These are phyloP conservation scores for Saccharomyces hybrid DNA, from an alignment of 1,139 yeast species.

Conservation along the genomic window DNA sequence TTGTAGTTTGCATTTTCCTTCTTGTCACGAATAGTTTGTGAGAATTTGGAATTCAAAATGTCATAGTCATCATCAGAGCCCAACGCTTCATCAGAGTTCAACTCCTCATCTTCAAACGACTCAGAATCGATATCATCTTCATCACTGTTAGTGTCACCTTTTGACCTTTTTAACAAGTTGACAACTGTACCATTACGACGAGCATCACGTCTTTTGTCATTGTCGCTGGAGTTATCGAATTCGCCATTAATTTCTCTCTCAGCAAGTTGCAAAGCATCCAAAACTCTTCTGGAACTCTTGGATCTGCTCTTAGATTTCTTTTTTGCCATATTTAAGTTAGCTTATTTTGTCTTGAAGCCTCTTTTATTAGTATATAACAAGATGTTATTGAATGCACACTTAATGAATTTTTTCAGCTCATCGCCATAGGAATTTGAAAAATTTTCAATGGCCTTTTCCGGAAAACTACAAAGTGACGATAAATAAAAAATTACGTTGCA, in stretches of 20 bases:
- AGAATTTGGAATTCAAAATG: constrained; percentile 55
- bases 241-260: constrained; percentile 34
- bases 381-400: neutral
- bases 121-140: constrained; percentile 36
- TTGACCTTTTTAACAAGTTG: constrained; percentile 31
- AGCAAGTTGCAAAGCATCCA: constrained; percentile 47
- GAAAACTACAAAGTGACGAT: neutral
- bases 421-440: constrained; percentile 9
- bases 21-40: constrained; percentile 59
- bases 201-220: constrained; percentile 30
- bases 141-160: constrained; percentile 16
- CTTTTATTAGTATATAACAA: neutral
- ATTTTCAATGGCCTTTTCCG: neutral
- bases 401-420: constrained; percentile 9
- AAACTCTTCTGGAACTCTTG: constrained; percentile 31
- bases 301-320: constrained; percentile 25
- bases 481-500: neutral
- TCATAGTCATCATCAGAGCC: constrained; percentile 73
- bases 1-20: constrained; percentile 31
- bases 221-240: constrained; percentile 28
- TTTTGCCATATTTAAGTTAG: constrained; percentile 25
- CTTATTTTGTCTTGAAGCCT: neutral
- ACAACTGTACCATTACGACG: constrained; percentile 32
- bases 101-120: constrained; percentile 57
- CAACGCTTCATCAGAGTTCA: constrained; percentile 69